A percentile compares a stretch with the other conserved stretches of the same genome.
Evolutionary conservation across 225 moss, liverwort and hornwort species (phyloP).

Genomic region (Rhytidiadelphus loreus): DNA sequence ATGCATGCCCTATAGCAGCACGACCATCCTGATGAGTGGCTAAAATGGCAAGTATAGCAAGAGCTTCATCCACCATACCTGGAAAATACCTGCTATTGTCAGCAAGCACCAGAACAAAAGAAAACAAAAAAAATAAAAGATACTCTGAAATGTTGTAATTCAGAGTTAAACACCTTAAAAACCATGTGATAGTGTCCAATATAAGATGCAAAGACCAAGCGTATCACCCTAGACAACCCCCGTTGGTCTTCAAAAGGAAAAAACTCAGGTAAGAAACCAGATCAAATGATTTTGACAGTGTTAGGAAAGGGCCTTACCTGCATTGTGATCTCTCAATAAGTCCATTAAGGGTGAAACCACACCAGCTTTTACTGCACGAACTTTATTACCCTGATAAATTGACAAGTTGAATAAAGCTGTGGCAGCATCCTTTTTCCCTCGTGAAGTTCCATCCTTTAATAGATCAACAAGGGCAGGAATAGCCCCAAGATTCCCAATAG

Average conservation of each 20-base stretch:
- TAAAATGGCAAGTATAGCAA: neutral
- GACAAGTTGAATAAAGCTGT: neutral
- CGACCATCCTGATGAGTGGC: neutral
- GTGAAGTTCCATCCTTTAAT: constrained; percentile 40
- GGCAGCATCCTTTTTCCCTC: constrained; percentile 55
- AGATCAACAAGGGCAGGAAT: constrained; percentile 63
- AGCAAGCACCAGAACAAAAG: neutral
- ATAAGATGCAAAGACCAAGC: neutral
- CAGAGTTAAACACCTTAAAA: neutral
- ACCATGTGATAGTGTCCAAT: neutral
- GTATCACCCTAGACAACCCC: neutral
- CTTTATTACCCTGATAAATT: neutral
- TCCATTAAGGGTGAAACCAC: neutral
- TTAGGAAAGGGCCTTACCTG: neutral
- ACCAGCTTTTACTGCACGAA: neutral
- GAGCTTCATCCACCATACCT: neutral
- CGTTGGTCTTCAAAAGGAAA: neutral
- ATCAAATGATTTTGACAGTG: neutral
- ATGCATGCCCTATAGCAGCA: neutral
- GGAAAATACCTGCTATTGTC: neutral
- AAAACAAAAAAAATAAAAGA: neutral
- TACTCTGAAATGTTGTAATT: neutral
- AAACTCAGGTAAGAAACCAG: neutral
- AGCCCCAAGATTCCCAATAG: constrained; percentile 48
- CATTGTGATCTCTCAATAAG: neutral